phyloP scores from a whole-genome alignment of 1,139 yeast genomes.

The Zygoascus sp. region DNA sequence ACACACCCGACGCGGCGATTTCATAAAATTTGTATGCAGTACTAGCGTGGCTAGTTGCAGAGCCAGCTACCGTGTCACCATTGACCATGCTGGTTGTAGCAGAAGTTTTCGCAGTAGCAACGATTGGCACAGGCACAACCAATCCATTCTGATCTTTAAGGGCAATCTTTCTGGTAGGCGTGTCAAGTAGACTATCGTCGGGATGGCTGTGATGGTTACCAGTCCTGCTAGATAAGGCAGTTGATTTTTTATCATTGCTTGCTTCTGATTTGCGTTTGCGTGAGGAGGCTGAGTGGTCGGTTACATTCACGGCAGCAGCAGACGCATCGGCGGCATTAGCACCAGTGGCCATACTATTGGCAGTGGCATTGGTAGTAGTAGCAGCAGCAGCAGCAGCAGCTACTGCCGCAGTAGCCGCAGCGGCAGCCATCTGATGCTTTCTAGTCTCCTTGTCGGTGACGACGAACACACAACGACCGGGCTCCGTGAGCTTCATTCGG shows the following conservation, averaged over 20 bases:
- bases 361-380: neutral
- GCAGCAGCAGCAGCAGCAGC: neutral
- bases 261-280: slow-evolving; percentile 1
- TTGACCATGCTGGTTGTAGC: slow-evolving; percentile 10
- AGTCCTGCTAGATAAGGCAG: neutral
- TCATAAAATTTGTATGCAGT: slow-evolving; percentile 44
- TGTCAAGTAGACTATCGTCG: neutral
- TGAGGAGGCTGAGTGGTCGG: neutral
- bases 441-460: slow-evolving; percentile 38
- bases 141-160: slow-evolving; percentile 7
- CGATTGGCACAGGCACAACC: slow-evolving; percentile 4
- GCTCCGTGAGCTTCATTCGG: slow-evolving; percentile 33
- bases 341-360: neutral
- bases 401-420: neutral
- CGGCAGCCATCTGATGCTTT: neutral
- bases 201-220: neutral
- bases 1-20: slow-evolving; percentile 74
- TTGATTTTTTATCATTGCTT: neutral
- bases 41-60: slow-evolving; percentile 11
- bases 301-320: slow-evolving; percentile 1
- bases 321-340: too few species aligned
- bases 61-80: slow-evolving; percentile 2
- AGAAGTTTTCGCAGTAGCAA: neutral
- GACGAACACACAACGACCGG: slow-evolving; percentile 65
- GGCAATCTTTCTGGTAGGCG: neutral